These are phyloP conservation scores for Cladosporium sp. DNA, from an alignment of 2,329 filamentous ascomycete genomes.

Conservation along the genomic window DNA sequence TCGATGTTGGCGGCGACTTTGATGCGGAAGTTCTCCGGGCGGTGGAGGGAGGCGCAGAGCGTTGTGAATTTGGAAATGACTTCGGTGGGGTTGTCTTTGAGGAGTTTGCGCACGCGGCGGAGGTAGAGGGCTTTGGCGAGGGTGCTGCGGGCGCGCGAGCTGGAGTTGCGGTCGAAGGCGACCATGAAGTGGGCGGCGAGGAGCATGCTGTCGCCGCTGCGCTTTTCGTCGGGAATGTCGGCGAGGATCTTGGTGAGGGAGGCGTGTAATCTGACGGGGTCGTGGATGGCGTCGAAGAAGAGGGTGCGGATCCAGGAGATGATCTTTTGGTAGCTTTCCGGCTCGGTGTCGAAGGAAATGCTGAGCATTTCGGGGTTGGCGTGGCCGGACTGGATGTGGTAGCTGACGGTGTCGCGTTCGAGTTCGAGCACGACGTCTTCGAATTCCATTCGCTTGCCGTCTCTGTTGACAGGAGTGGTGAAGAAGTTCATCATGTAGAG, in stretches of 20 bases:
- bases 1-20: constrained; percentile 77
- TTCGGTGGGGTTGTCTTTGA: constrained; percentile 68
- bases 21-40: constrained; percentile 77
- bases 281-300: constrained; percentile 85
- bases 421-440: constrained; percentile 89
- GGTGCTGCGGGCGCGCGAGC: constrained; percentile 71
- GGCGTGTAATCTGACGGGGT: constrained; percentile 59
- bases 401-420: constrained; percentile 85
- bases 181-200: constrained; percentile 66
- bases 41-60: constrained; percentile 70
- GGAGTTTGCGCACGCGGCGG: constrained; percentile 74
- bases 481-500: constrained; percentile 93
- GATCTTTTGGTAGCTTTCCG: constrained; percentile 76
- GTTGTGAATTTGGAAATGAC: constrained; percentile 74
- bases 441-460: constrained; percentile 75
- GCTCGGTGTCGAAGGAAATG: constrained; percentile 79
- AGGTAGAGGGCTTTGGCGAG: constrained; percentile 85
- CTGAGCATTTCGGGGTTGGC: constrained; percentile 77
- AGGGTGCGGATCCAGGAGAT: constrained; percentile 81
- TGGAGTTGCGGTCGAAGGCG: constrained; percentile 71
- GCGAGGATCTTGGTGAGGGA: constrained; percentile 76
- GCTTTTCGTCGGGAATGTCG: constrained; percentile 87
- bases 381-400: constrained; percentile 64
- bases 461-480: constrained; percentile 75
- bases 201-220: constrained; percentile 67